Conservation (phyloP, 306 rosid genomes). For the Bauhinia variegata region DNA sequence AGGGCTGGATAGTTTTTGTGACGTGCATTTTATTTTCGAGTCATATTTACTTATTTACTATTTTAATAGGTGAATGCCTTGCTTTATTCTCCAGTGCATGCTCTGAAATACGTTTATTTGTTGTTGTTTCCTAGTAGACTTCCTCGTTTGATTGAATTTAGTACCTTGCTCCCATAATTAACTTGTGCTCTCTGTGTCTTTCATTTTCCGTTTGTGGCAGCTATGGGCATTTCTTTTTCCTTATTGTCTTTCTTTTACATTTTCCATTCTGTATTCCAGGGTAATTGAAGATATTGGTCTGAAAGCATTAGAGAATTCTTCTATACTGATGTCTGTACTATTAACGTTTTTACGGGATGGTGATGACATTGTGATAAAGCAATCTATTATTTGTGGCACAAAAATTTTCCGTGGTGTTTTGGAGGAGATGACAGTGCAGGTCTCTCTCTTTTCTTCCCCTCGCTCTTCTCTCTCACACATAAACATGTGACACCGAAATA, state of each 20-base stretch:
- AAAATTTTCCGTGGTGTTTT: slow-evolving; percentile 61
- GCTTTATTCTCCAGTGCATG: not conserved
- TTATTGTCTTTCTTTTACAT: not conserved
- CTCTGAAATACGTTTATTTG: not conserved
- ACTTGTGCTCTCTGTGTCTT: not conserved
- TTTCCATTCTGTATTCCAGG: slow-evolving; percentile 49
- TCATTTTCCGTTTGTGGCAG: not conserved
- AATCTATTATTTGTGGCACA: slow-evolving; percentile 72
- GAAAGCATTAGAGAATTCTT: slow-evolving; percentile 71
- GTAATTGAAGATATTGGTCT: slow-evolving; percentile 81
- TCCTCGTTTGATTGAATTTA: not conserved
- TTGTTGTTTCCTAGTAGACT: not conserved
- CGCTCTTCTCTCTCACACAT: not conserved
- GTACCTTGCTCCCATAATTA: not conserved
- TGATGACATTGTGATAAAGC: slow-evolving; percentile 57
- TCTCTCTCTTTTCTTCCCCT: slow-evolving; percentile 33
- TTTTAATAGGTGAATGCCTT: not conserved
- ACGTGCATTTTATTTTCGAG: not conserved
- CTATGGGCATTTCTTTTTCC: slow-evolving; percentile 10
- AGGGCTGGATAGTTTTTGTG: not conserved
- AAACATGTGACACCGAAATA: not conserved
- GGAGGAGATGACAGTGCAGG: slow-evolving; percentile 87
- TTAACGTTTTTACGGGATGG: slow-evolving; percentile 67
- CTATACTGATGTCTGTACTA: slow-evolving; percentile 61
- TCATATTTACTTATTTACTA: not conserved